Evolutionary conservation across 1,284 basidiomycete genomes (phyloP).

Genomic region (Tremellales sp.): DNA sequence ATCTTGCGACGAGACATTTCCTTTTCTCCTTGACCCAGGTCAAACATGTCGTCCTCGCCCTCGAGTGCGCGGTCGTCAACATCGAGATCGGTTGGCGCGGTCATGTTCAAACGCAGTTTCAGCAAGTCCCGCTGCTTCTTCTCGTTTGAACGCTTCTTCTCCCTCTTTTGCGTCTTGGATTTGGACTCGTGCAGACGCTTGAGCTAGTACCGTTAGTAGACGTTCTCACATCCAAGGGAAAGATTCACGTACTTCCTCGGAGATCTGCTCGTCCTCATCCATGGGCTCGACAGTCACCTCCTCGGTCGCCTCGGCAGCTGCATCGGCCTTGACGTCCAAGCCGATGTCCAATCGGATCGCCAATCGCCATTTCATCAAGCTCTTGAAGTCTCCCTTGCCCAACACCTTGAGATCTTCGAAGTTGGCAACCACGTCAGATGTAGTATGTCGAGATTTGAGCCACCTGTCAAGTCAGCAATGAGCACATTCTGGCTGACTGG

Average conservation of each 20-base stretch:
- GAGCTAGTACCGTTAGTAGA: slow-evolving; percentile 55
- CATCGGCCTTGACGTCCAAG: slow-evolving; percentile 70
- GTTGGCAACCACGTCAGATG: slow-evolving; percentile 72
- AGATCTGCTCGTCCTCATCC: slow-evolving; percentile 83
- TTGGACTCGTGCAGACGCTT: slow-evolving; percentile 78
- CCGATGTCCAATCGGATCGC: slow-evolving; percentile 81
- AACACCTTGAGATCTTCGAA: slow-evolving; percentile 93
- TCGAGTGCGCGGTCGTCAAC: slow-evolving; percentile 63
- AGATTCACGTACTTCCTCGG: slow-evolving; percentile 65
- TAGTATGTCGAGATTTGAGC: slow-evolving; percentile 67
- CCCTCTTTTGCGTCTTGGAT: slow-evolving; percentile 68
- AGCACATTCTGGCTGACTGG: background rate
- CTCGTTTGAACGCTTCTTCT: slow-evolving; percentile 84
- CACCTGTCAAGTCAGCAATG: slow-evolving; percentile 53
- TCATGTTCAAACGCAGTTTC: slow-evolving; percentile 97
- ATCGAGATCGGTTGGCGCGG: slow-evolving; percentile 92
- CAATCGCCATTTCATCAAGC: slow-evolving; percentile 84
- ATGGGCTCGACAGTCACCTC: slow-evolving; percentile 69
- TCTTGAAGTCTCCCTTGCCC: slow-evolving; percentile 96
- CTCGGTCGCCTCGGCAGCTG: slow-evolving; percentile 70
- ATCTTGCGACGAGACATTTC: slow-evolving; percentile 49
- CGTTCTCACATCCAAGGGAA: background rate
- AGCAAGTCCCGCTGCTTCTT: slow-evolving; percentile 81
- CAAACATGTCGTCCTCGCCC: slow-evolving; percentile 72
- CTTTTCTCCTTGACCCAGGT: slow-evolving; percentile 64